phyloP scores from a whole-genome alignment of 208 protist genomes.

The Trypanosomatidae sp. region DNA sequence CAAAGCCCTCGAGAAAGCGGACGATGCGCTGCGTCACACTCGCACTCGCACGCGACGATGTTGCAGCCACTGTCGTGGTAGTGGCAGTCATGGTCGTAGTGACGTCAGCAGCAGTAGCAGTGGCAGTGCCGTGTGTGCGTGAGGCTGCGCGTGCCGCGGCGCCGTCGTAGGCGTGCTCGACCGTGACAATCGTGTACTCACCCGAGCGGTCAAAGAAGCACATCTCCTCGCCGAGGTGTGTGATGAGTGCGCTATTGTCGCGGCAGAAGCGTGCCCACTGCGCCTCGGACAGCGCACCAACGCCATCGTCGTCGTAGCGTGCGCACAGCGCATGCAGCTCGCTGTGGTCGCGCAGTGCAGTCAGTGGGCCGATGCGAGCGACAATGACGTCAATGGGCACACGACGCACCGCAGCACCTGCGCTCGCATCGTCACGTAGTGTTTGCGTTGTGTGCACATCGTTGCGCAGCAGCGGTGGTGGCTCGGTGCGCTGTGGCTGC shows the following conservation, averaged over 20 bases:
- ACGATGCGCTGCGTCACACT: conserved; percentile 24
- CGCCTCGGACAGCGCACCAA: conserved; percentile 40
- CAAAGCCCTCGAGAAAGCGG: conserved; percentile 80
- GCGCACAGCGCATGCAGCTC: conserved; percentile 31
- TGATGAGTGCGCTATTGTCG: conserved; percentile 39
- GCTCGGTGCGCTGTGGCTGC: too few relatives aligned
- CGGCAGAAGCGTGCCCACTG: conserved; percentile 67
- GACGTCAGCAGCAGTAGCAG: conserved; percentile 1
- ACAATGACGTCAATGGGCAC: conserved; percentile 51
- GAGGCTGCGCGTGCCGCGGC: neutral
- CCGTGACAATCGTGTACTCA: conserved; percentile 36
- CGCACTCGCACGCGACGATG: neutral
- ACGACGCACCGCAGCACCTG: too few relatives aligned
- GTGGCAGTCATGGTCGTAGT: neutral
- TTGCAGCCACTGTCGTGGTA: neutral
- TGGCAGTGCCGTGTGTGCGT: neutral
- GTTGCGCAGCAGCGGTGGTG: too few relatives aligned
- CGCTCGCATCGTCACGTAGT: too few relatives aligned
- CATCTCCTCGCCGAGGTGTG: conserved; percentile 31
- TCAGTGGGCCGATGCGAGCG: conserved; percentile 26
- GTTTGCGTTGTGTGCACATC: too few relatives aligned
- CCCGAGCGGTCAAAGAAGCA: conserved; percentile 48
- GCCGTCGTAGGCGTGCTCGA: conserved; percentile 16
- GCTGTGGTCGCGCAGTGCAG: conserved; percentile 12
- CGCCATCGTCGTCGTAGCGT: conserved; percentile 31